Conservation (phyloP, 1,139 yeast genomes). For the Geotrichum europaeum region DNA sequence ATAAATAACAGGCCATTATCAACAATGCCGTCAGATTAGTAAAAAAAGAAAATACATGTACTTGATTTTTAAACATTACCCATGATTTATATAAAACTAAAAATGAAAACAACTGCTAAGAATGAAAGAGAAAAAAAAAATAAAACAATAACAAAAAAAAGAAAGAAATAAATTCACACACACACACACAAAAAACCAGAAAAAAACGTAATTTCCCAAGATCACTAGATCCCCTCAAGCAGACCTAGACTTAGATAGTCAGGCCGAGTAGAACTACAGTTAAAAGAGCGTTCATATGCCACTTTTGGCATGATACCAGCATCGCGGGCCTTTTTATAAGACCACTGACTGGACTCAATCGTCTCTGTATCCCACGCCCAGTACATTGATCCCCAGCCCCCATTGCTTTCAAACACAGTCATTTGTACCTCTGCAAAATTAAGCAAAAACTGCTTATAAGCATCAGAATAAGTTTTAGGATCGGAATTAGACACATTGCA, state of each 20-base stretch:
- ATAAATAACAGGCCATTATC: too few relatives aligned
- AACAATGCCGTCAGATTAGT: too few relatives aligned
- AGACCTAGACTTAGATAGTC: slow-evolving; percentile 30
- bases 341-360: slow-evolving; percentile 32
- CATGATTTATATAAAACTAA: not conserved
- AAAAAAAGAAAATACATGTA: too few relatives aligned
- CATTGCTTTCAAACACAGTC: slow-evolving; percentile 31
- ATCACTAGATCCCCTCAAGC: slow-evolving; percentile 27
- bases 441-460: slow-evolving; percentile 29
- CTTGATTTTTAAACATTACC: not conserved
- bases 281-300: slow-evolving; percentile 30
- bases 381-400: slow-evolving; percentile 36
- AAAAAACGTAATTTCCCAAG: not conserved
- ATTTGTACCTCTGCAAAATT: slow-evolving; percentile 35
- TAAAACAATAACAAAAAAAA: not conserved
- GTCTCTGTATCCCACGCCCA: slow-evolving; percentile 38
- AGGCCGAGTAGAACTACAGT: slow-evolving; percentile 26
- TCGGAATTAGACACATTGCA: slow-evolving; percentile 29
- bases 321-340: slow-evolving; percentile 31
- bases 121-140: not conserved
- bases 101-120: not conserved
- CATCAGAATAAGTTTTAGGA: slow-evolving; percentile 27
- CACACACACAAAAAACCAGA: not conserved
- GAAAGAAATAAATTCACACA: not conserved
- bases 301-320: slow-evolving; percentile 32